Conservation (phyloP, 192 early-diverging fungal genomes). For the Coemansia sp. region DNA sequence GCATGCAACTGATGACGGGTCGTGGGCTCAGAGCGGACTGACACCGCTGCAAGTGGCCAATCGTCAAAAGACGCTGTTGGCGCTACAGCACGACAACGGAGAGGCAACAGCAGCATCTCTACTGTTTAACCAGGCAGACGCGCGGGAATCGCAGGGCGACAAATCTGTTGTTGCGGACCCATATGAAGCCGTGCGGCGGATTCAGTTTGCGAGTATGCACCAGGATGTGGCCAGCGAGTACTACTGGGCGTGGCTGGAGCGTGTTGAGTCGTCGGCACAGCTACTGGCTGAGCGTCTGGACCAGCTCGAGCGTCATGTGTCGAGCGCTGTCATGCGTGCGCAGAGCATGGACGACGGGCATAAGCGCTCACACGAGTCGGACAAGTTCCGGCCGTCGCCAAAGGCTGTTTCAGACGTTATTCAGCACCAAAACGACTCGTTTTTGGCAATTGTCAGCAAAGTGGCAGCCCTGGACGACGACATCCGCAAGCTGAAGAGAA, state of each 20-base stretch:
- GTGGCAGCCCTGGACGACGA: constrained; percentile 46
- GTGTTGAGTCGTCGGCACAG: constrained; percentile 28
- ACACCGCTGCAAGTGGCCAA: constrained; percentile 40
- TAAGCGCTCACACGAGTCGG: background rate
- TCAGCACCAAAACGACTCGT: constrained; percentile 48
- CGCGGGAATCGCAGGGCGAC: background rate
- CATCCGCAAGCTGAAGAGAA: constrained; percentile 25
- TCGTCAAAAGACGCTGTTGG: constrained; percentile 31
- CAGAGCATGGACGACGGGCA: constrained; percentile 8
- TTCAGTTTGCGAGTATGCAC: constrained; percentile 43
- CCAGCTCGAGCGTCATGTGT: constrained; percentile 42
- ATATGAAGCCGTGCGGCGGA: constrained; percentile 38
- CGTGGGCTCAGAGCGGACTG: constrained; percentile 39
- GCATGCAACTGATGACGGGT: constrained; percentile 37
- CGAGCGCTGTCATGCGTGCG: constrained; percentile 13
- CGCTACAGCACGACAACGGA: constrained; percentile 12
- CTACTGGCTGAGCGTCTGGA: constrained; percentile 40
- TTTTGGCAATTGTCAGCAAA: constrained; percentile 41
- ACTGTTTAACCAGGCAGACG: background rate
- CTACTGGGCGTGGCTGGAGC: constrained; percentile 46
- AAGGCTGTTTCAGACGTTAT: constrained; percentile 37
- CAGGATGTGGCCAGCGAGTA: constrained; percentile 40
- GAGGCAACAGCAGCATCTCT: constrained; percentile 8
- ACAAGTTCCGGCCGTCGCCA: constrained; percentile 16
- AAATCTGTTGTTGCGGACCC: constrained; percentile 9